These are phyloP conservation scores for Tetradesmus lagerheimii DNA, from an alignment of 139 green algal species.

Conservation along the genomic window DNA sequence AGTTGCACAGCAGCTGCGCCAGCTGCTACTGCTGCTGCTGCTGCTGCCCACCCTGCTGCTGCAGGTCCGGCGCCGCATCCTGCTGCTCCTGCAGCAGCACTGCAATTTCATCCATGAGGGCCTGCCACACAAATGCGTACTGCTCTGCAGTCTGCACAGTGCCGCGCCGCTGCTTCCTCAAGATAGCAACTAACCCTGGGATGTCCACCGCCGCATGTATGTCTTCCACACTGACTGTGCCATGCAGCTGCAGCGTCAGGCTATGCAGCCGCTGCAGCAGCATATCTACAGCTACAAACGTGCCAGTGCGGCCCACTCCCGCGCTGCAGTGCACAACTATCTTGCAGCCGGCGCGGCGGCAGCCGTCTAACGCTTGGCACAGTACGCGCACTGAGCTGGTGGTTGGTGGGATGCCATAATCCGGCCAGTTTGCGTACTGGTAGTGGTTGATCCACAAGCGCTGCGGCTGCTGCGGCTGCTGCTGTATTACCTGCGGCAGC, in stretches of 20 bases:
- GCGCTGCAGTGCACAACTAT: conserved; percentile 78
- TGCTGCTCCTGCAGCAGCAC: conserved; percentile 14
- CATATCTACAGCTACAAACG: conserved; percentile 84
- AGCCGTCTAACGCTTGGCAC: conserved; percentile 56
- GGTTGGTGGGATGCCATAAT: conserved; percentile 68
- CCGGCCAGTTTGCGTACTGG: conserved; percentile 72
- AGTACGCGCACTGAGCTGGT: conserved; percentile 56
- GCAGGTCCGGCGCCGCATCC: neutral
- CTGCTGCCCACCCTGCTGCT: neutral
- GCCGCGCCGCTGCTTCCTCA: conserved; percentile 83
- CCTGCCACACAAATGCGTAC: conserved; percentile 84
- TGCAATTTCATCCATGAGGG: neutral
- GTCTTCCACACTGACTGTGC: conserved; percentile 13
- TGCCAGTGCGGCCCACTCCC: conserved; percentile 83
- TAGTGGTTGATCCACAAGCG: conserved; percentile 59
- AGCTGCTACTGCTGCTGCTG: neutral
- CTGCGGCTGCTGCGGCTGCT: neutral
- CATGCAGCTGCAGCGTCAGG: conserved; percentile 44
- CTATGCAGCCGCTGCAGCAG: conserved; percentile 69
- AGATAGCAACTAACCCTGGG: conserved; percentile 65
- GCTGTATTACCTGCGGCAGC: neutral
- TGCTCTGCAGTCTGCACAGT: conserved; percentile 94
- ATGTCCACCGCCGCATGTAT: conserved; percentile 72
- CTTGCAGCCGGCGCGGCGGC: conserved; percentile 25
- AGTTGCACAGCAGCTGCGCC: no score